Base-by-base conservation (phyloP, 73 alveolate genomes). In the Paramecium sonneborni region DNA sequence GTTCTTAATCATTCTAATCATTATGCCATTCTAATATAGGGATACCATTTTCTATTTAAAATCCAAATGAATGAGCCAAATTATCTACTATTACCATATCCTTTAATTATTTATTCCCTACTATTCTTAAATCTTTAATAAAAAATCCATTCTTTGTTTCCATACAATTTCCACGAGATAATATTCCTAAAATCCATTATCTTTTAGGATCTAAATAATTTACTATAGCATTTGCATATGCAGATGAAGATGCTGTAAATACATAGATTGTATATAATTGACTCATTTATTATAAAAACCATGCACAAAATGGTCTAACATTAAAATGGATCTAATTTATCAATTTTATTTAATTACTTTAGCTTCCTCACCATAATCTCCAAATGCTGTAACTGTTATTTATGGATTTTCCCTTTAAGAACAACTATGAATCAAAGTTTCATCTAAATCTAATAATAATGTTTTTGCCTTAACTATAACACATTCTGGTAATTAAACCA, bases 161-260 rank as follows among this genome's bases (percentile, higher is more conserved):
- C 95, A 96, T 93, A 79, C 99, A 97, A 92, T 95, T 96, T 85
- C 95, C 97, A 87, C 99, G 93, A 85, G 97, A 96, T 37, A 96
- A 85, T 52, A 98, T 87, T 67, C 96, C 93, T 62, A 96, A 94
- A 84, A 97, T 96, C 92, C 95, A 92, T 86, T 96, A 95, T 28
- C 96, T 95, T 58, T 96, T 85, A 15, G 99, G 99, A 56, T 97
- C 99, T 85, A 97, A 84, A 85, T 93, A 97, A 91, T 96, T 97
- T 37, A 97, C 89, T 15, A 97, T 98, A 24, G 98, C 97, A 94
- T 97, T 98, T 0, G 99, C 99, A 94, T 97, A 97, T 15, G 99
- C 94, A n/a, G 95, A 93, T 93, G 97, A 98, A 6, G 98, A 95
- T 8, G 99, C 99, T 15, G 99, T 97, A 84, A 92, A 97, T 10